phyloP scores from a whole-genome alignment of 371 early-diverging fungal species.

The Lichtheimia hyalospora region DNA sequence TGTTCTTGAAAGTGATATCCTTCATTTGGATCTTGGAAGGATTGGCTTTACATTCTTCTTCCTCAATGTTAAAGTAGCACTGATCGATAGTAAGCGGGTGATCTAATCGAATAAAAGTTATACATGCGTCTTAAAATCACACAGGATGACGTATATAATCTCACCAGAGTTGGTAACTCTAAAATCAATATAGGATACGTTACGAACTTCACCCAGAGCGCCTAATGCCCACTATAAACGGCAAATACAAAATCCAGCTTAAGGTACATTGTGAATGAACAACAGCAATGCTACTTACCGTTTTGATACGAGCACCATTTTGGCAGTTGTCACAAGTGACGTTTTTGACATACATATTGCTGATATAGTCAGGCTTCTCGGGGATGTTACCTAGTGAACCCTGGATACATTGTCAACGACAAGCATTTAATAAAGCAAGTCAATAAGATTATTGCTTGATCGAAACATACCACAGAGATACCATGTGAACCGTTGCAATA shows the following conservation, averaged over 20 bases:
- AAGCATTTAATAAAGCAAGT: not conserved
- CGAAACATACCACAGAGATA: constrained; percentile 17
- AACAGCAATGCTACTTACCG: constrained; percentile 3
- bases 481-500: constrained; percentile 28
- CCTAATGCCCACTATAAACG: constrained; percentile 11
- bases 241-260: not conserved
- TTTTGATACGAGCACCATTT: constrained; percentile 25
- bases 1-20: constrained; percentile 13
- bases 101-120: not conserved
- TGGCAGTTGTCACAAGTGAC: constrained; percentile 19
- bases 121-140: too few relatives aligned
- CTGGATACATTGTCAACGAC: not conserved
- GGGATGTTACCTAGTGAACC: constrained; percentile 22
- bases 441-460: not conserved
- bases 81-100: constrained; percentile 18
- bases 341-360: constrained; percentile 18
- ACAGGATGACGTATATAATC: not conserved
- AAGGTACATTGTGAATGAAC: not conserved
- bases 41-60: constrained; percentile 6
- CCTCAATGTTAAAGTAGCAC: constrained; percentile 15
- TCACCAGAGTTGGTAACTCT: constrained; percentile 16
- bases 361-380: constrained; percentile 12
- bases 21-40: constrained; percentile 14
- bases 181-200: constrained; percentile 20
- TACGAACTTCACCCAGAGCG: constrained; percentile 17